Conservation (phyloP, 148 eudicot species). For the Cornus controversa region DNA sequence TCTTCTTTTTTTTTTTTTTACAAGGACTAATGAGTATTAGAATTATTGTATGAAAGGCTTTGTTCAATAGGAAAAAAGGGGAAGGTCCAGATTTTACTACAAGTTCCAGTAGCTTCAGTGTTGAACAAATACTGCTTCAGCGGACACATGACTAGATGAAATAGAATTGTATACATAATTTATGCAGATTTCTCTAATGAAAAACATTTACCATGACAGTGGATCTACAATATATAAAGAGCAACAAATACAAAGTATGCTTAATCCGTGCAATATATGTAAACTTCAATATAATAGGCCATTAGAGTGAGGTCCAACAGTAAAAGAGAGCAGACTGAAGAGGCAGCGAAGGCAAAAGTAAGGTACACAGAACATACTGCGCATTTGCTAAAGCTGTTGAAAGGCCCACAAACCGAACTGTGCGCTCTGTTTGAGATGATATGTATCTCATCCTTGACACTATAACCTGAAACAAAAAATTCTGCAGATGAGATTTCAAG, state of each 20-base stretch:
- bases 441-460: slow-evolving; percentile 99
- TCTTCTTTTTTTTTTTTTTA: background rate
- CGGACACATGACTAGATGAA: background rate
- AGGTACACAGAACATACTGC: slow-evolving; percentile 47
- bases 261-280: background rate
- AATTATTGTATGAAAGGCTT: background rate
- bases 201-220: background rate
- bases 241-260: background rate
- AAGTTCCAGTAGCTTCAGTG: background rate
- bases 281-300: background rate
- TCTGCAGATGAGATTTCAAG: slow-evolving; percentile 13
- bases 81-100: background rate
- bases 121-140: background rate
- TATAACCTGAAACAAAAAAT: slow-evolving; percentile 59
- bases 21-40: background rate
- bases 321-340: slow-evolving; percentile 6
- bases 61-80: too few species aligned
- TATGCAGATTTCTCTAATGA: background rate
- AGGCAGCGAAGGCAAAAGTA: background rate
- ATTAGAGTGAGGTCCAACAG: slow-evolving; percentile 4
- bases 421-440: slow-evolving; percentile 92
- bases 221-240: background rate
- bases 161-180: background rate
- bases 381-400: slow-evolving; percentile 99
- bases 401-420: slow-evolving; percentile 92